Evolutionary conservation across 768 basidiomycete species (phyloP), one percentile per base, ranked within the genome.

Genomic region (Sistotremastrum niveocremeum): DNA sequence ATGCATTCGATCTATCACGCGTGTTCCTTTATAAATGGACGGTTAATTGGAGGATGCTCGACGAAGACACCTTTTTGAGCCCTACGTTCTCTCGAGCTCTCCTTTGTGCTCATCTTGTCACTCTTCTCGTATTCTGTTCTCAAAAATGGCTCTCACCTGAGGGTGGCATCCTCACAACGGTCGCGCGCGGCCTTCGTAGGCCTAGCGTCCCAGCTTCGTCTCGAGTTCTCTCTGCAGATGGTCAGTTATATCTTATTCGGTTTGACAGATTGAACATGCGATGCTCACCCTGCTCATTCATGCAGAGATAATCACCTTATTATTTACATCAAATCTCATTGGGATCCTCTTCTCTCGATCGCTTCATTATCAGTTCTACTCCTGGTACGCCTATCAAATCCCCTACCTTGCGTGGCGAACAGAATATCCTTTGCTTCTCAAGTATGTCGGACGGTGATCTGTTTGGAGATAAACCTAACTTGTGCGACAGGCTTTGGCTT

Each of bases 311-410:
- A 73, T 79, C 12, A 84, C 84, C 1, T 70, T 90, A 28, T 69
- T 97, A 4, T 89, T 88, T 67, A 93, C 88, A 1, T 84, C 84
- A 10, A 98, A 98, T 57, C 60, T 98, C 36, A 80, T 95, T 44
- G 95, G 95, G 11, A 83, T 98, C 34, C 51, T 86, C 5, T 95
- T 87, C 59, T 88, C 95, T 20, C 78, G 95, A 12, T 97, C 94
- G 7, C 65, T 99, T 39, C 95, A 99, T 59, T 97, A 97, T 59
- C 95, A 99, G 54, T 99, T 99, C 63, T 95, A 95, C 61, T 81
- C 86, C 4, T 99, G 95, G 95, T 97, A 97, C 59, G 87, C 83
- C 7, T 82, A 86, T 47, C 88, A 93, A 55, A 60, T 94, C 34
- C 89, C 94, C 1, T 81, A 93, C 57, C 62, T 98, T 31, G 66